Base-by-base conservation (phyloP, 106 monocot genomes). In the Narthecium ossifragum region DNA sequence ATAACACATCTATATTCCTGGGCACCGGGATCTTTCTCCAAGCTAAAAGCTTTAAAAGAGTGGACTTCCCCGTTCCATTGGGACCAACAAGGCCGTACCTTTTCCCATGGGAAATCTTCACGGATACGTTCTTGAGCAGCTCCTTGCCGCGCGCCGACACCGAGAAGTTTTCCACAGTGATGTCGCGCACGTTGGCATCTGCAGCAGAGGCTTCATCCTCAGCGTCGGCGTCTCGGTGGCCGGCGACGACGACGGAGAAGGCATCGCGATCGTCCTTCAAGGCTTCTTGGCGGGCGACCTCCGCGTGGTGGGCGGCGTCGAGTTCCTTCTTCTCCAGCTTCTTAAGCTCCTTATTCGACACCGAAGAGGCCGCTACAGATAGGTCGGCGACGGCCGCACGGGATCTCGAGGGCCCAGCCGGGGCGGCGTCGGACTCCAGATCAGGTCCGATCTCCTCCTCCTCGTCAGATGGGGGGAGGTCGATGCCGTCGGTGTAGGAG, bases 21-120 rank as follows among this genome's bases (percentile, higher is more conserved):
- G 88, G 88, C 1, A 88, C 88, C 0, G 83, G 83, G 45, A 88
- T 76, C 73, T 83, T 75, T 38, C 88, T 41, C 83, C 88, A 88
- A 0, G 88, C 73, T 8, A 88, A 60, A 5, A 88, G 73, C 67
- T 83, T 88, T 8, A 88, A 64, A 31, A 83, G 67, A 22, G 84
- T 84, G 8, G 88, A 84, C 60, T 88, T 88, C 12, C 88, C 88
- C 73, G 23, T 88, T 5, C 83, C 88, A 31, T 88, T 84, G 51
- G 88, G 88, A 0, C 88, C 88, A 10, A 84, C 84, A 9, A 88
- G 80, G 25, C 88, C 88, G 31, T 88, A 88, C 41, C 88, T 34
- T 25, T 69, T 73, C 10, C 80, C 88, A 22, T 88, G 88, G 0
- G 88, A 46, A 45, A 88, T 88, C 70, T 68, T 76, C 11, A 88